Conservation (phyloP, 805 yeast genomes). For the Yarrowia sp. region DNA sequence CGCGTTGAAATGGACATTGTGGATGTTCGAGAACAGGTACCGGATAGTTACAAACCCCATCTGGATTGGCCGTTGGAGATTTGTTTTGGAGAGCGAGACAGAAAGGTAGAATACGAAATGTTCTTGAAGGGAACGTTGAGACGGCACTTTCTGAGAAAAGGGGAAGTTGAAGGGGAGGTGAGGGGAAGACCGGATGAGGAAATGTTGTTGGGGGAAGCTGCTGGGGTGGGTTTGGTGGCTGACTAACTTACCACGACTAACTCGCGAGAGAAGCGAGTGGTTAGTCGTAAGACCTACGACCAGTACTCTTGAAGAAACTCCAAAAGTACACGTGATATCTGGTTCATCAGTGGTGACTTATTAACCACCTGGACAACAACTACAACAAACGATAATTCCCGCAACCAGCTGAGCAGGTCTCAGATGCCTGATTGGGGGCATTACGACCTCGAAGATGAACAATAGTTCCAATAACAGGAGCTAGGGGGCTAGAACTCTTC, state of each 20-base stretch:
- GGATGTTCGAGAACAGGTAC: not conserved
- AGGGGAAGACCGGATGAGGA: not conserved
- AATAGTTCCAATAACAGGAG: too few species aligned
- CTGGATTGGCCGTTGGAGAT: slow-evolving; percentile 7
- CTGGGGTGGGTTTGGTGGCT: not conserved
- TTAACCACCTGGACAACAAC: too few species aligned
- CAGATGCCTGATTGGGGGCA: too few species aligned
- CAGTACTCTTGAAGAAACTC: too few species aligned
- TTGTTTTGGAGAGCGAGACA: not conserved
- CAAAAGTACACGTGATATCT: too few species aligned
- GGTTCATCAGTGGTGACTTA: too few species aligned
- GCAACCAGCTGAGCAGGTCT: too few species aligned
- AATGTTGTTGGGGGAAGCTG: not conserved
- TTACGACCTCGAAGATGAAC: too few species aligned
- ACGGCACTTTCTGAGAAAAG: not conserved
- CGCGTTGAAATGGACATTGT: not conserved
- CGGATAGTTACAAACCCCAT: not conserved
- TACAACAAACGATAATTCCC: too few species aligned
- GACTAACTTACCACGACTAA: not conserved
- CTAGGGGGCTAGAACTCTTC: too few species aligned
- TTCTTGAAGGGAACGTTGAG: not conserved
- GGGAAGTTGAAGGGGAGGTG: not conserved
- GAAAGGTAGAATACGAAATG: not conserved
- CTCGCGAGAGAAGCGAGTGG: not conserved
- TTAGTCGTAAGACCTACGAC: too few species aligned